Base-by-base conservation (phyloP, 169 alveolate species). In the Miamiensis avidus region DNA sequence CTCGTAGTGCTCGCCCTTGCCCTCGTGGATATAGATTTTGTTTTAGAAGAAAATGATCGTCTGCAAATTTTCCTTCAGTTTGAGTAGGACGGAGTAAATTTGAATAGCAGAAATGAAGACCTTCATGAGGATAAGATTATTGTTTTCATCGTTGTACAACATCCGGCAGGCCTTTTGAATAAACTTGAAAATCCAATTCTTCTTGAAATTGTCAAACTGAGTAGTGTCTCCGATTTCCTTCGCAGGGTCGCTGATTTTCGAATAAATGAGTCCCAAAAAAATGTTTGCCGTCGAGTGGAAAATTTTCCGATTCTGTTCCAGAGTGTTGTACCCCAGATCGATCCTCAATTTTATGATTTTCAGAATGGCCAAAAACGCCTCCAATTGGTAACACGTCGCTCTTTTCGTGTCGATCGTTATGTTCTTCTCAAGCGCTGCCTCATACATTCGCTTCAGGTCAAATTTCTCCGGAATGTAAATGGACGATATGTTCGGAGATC, bases 301-400 rank as follows among this genome's bases (percentile, higher is more conserved):
- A 6, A 86, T 86, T 29, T 32, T 49, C 75, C 31, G 4, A 76
- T 86, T 86, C 65, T 74, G 31, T 65, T 86, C 81, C n/a, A 76
- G 76, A 25, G 76, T 72, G 34, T 86, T 86, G 73, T 81, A 86
- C n/a, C 90, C 90, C 29, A 86, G 33, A 76, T 86, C 86, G 1
- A 86, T 75, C 64, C 87, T 76, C 29, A 49, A 49, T 65, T 81
- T 81, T 26, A 81, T 76, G 25, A 86, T 49, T 49, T 79, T 75
- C 1, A 86, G 64, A 28, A 86, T 65, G n/a, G 81, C 49, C 0
- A 81, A 76, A 72, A 86, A 86, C 0, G 78, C 49, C 26, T 86
- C 76, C 64, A 86, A 33, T 30, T 77, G 34, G 72, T 27, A 86
- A 72, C 75, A 6, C 0, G 87, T 34, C 25, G 79, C 65, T 31